A percentile compares a stretch with the other conserved stretches of the same genome.
Evolutionary conservation across 2,329 filamentous ascomycete genomes (phyloP).

Genomic region (Xylariaceae sp.): DNA sequence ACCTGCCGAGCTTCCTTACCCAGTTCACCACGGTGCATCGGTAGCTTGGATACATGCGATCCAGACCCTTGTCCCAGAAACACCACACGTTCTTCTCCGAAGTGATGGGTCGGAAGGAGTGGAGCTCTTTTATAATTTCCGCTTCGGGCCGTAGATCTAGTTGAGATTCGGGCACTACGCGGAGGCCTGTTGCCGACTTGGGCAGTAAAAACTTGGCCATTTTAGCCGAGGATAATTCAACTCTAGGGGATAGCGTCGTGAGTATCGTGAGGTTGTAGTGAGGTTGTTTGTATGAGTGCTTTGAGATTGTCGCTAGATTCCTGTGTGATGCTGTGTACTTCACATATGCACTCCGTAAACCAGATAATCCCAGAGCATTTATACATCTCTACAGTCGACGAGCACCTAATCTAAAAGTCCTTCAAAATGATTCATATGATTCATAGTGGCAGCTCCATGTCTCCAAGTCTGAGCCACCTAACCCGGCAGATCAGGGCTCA

Average conservation of each 20-base stretch:
- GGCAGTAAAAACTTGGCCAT: conserved; percentile 34
- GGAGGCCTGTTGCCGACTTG: conserved; percentile 30
- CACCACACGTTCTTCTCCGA: conserved; percentile 55
- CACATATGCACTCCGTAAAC: neutral
- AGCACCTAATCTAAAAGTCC: neutral
- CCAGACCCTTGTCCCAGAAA: conserved; percentile 51
- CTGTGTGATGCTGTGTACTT: neutral
- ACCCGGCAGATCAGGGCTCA: neutral
- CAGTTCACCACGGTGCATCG: conserved; percentile 49
- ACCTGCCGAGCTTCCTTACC: conserved; percentile 48
- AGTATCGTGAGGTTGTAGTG: neutral
- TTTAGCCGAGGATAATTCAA: neutral
- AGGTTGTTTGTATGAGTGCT: neutral
- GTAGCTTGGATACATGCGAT: conserved; percentile 47
- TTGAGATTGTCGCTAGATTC: neutral
- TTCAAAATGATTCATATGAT: conserved; percentile 13
- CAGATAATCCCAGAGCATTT: neutral
- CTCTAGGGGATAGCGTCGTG: neutral
- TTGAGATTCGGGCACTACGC: conserved; percentile 29
- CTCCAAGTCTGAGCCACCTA: neutral
- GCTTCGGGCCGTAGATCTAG: conserved; percentile 42
- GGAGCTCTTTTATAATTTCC: conserved; percentile 40
- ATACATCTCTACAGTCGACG: neutral
- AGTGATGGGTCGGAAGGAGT: conserved; percentile 41
- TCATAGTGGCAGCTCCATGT: conserved; percentile 11